These are phyloP conservation scores for Ustilago cynodontis DNA, from an alignment of 1,284 basidiomycete species.

Conservation along the genomic window DNA sequence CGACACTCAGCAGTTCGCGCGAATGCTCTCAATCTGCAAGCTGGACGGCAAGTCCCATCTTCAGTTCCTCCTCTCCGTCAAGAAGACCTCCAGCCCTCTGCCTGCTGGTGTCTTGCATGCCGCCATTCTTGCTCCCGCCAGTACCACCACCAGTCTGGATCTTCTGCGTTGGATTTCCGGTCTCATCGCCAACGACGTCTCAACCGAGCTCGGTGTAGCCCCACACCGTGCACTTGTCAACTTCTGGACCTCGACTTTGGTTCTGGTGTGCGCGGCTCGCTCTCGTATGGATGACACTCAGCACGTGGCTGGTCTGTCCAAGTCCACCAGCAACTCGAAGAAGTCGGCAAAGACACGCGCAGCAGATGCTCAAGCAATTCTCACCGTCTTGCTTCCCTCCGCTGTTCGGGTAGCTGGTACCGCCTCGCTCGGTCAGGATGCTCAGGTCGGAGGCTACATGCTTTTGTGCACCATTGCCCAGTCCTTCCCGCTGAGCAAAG, in stretches of 20 bases:
- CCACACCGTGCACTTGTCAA: constrained; percentile 81
- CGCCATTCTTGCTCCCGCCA: constrained; percentile 65
- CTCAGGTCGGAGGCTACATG: constrained; percentile 59
- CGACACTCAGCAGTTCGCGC: constrained; percentile 92
- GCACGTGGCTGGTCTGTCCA: constrained; percentile 58
- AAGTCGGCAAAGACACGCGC: constrained; percentile 40
- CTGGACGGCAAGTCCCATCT: constrained; percentile 45
- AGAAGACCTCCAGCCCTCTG: constrained; percentile 61
- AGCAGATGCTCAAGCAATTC: constrained; percentile 58
- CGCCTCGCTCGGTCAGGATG: constrained; percentile 47
- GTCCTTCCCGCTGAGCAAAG: constrained; percentile 57
- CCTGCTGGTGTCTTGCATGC: constrained; percentile 59
- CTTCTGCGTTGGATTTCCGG: constrained; percentile 77
- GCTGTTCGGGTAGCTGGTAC: constrained; percentile 56
- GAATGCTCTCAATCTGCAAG: constrained; percentile 88
- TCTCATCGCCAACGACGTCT: constrained; percentile 72
- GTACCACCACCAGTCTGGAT: constrained; percentile 74
- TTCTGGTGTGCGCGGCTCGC: constrained; percentile 76
- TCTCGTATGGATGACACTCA: constrained; percentile 71
- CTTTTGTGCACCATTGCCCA: constrained; percentile 61
- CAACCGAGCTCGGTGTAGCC: constrained; percentile 74
- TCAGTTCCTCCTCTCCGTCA: constrained; percentile 58
- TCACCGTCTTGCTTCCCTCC: constrained; percentile 69
- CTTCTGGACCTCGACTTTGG: constrained; percentile 84
- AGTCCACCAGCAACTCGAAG: constrained; percentile 51